These are phyloP conservation scores for Huntiella bhutanensis DNA, from an alignment of 2,329 filamentous ascomycete genomes.

Conservation along the genomic window DNA sequence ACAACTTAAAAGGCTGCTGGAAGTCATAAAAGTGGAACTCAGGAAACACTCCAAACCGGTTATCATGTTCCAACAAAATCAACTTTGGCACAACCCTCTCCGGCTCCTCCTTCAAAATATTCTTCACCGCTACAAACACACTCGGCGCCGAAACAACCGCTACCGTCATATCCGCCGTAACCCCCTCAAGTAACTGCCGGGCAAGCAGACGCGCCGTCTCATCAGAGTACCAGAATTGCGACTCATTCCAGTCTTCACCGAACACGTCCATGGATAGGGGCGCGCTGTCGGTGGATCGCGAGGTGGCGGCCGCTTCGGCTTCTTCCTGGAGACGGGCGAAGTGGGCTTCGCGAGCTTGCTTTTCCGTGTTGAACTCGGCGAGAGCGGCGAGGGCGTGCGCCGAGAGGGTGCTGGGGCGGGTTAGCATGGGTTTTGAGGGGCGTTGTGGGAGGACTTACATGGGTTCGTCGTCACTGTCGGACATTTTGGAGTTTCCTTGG, in stretches of 20 bases:
- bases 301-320: constrained; percentile 19
- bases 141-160: constrained; percentile 58
- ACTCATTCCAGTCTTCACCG: constrained; percentile 65
- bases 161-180: constrained; percentile 37
- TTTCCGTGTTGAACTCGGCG: constrained; percentile 54
- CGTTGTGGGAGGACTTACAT: constrained; percentile 21
- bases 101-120: constrained; percentile 27
- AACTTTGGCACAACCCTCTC: constrained; percentile 30
- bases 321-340: constrained; percentile 49
- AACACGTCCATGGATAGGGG: constrained; percentile 48
- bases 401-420: constrained; percentile 37
- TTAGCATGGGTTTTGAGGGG: not conserved
- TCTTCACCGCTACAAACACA: constrained; percentile 59
- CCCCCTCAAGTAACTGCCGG: constrained; percentile 42
- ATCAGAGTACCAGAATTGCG: constrained; percentile 69
- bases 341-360: constrained; percentile 43
- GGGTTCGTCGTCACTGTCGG: constrained; percentile 25
- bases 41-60: constrained; percentile 52
- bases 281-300: constrained; percentile 1
- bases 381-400: constrained; percentile 47
- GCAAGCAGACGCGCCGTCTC: constrained; percentile 48
- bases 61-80: constrained; percentile 54
- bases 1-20: constrained; percentile 45
- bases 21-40: constrained; percentile 64
- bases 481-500: constrained; percentile 1